Conservation (phyloP, 2,329 filamentous ascomycete species). For the Fusarium penzigii region DNA sequence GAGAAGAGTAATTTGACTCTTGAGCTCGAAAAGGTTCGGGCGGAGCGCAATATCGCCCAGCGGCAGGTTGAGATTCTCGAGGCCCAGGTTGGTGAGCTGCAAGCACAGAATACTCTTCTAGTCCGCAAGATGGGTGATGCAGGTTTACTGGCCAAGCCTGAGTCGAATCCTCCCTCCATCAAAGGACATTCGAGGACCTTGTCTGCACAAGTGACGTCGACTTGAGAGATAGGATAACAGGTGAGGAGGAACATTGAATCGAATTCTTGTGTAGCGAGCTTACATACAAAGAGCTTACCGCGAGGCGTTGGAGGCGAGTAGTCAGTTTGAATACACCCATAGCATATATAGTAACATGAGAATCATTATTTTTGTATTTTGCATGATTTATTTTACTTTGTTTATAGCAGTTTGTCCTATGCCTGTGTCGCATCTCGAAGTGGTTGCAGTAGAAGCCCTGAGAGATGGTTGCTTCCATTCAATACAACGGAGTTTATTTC, state of each 20-base stretch:
- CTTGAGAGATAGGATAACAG: conserved; percentile 3
- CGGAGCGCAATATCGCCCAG: conserved; percentile 53
- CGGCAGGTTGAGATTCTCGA: conserved; percentile 57
- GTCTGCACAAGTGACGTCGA: conserved; percentile 2
- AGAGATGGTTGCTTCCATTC: conserved; percentile 24
- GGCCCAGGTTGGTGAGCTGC: conserved; percentile 56
- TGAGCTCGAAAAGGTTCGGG: conserved; percentile 53
- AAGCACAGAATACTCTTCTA: conserved; percentile 60
- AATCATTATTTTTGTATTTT: conserved; percentile 10
- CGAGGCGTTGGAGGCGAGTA: conserved; percentile 21
- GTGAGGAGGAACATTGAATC: neutral
- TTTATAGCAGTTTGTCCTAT: neutral
- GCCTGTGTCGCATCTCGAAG: conserved; percentile 7
- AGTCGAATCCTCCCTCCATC: conserved; percentile 40
- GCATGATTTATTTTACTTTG: neutral
- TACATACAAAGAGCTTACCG: conserved; percentile 12
- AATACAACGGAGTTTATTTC: conserved; percentile 5
- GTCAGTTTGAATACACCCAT: neutral
- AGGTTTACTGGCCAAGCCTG: conserved; percentile 38
- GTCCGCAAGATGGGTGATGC: conserved; percentile 53
- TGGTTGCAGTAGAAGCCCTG: conserved; percentile 29
- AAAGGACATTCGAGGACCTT: conserved; percentile 13
- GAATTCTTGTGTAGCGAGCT: conserved; percentile 9
- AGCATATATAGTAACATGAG: conserved; percentile 6
- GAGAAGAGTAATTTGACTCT: conserved; percentile 49